Base-by-base conservation (phyloP, 306 rosid species). In the Styphnolobium japonicum region DNA sequence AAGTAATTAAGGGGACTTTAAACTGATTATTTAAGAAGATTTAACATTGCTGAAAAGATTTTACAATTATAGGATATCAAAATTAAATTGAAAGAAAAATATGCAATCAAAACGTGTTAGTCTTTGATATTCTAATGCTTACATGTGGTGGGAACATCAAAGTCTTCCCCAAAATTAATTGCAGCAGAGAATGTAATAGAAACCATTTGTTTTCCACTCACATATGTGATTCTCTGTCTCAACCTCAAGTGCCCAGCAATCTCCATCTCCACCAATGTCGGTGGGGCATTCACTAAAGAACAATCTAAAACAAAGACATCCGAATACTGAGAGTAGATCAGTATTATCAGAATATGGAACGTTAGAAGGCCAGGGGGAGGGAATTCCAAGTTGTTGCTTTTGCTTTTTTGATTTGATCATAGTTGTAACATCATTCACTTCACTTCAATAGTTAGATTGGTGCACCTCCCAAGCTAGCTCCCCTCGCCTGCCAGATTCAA, bases 281-380 rank as follows among this genome's bases (percentile, higher is more conserved):
- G 6, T 7, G 58, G 23, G 7, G 23, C 73, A 40, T 21, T 11
- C 39, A 25, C 23, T 5, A 6, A 21, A 46, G 33, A 46, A 46
- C 25, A 45, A 15, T 11, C 39, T 10, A 7, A 68, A 25, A 25
- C 37, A 66, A 22, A 45, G 40, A n/a, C 15, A 45, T 68, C 15
- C 25, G 25, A 45, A 45, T 1, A 27, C 0, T 11, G 22, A 61
- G 21, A 15, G 65, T 37, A 34, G 25, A 37, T 7, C 1, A 15
- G 70, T 10, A 18, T 7, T 7, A 10, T 5, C 25, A 29, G 19
- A 5, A 34, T 18, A 64, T 22, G 72, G 72, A 66, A 42, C 72
- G 10, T 22, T 66, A 42, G 5, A 12, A 37, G 71, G 71, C 52
- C 71, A 66, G 52, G 71, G 73, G 73, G 39, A 25, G 73, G 71